These are phyloP conservation scores for Pyrus betulifolia DNA, from an alignment of 306 rosid species.

Conservation along the genomic window DNA sequence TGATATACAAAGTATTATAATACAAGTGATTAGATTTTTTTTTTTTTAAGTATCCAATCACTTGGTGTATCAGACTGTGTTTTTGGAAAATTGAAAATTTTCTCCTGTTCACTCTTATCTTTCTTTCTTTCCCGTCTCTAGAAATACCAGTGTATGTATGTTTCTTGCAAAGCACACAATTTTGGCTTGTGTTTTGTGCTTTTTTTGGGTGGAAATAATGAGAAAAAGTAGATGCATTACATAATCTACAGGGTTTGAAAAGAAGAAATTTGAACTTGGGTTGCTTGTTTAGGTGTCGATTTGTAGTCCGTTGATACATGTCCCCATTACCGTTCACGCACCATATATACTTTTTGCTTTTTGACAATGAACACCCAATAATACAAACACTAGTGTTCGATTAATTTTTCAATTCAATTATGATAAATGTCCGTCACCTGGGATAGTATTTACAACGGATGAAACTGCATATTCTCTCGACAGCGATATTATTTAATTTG, in stretches of 20 bases:
- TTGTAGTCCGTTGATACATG: background rate
- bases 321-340: background rate
- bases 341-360: background rate
- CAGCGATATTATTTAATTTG: too few relatives aligned
- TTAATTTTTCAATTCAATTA: background rate
- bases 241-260: background rate
- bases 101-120: constrained; percentile 9
- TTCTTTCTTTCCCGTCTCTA: constrained; percentile 5
- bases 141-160: too few relatives aligned
- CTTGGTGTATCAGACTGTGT: too few relatives aligned
- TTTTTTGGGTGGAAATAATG: background rate
- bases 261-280: background rate
- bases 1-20: too few relatives aligned
- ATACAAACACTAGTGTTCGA: background rate
- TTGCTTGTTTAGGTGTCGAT: background rate
- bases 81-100: fast-evolving
- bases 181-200: background rate
- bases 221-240: background rate
- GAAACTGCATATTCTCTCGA: background rate
- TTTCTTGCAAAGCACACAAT: background rate
- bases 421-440: background rate
- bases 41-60: too few relatives aligned
- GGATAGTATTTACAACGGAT: background rate
- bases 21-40: too few relatives aligned
- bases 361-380: background rate